These are phyloP conservation scores for Nigrospora sphaerica DNA, from an alignment of 2,329 filamentous ascomycete genomes.

Conservation along the genomic window DNA sequence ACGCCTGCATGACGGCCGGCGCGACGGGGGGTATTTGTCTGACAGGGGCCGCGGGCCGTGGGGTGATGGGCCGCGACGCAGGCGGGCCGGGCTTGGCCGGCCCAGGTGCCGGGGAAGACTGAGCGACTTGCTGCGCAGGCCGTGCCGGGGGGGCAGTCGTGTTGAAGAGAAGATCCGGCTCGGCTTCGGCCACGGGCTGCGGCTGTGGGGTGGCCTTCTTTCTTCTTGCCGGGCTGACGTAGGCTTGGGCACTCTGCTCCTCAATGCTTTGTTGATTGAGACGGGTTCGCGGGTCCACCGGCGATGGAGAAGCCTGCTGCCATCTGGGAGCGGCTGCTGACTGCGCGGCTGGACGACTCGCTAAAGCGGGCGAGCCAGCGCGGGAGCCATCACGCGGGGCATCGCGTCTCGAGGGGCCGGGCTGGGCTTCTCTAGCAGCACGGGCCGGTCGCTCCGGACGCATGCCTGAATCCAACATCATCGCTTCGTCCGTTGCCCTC, in stretches of 20 bases:
- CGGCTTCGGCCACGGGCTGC: constrained; percentile 33
- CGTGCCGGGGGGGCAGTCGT: constrained; percentile 24
- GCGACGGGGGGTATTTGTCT: constrained; percentile 60
- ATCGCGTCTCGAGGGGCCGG: constrained; percentile 6
- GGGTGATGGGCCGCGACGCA: constrained; percentile 34
- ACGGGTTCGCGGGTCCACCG: constrained; percentile 46
- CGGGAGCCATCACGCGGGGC: constrained; percentile 42
- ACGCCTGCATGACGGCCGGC: constrained; percentile 62
- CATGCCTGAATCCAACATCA: constrained; percentile 67
- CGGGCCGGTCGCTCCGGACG: constrained; percentile 41
- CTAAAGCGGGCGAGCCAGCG: constrained; percentile 16
- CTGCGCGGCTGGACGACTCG: constrained; percentile 27
- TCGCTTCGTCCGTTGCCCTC: constrained; percentile 62
- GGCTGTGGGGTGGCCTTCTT: constrained; percentile 56
- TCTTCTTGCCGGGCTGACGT: constrained; percentile 78
- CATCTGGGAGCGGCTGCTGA: constrained; percentile 47
- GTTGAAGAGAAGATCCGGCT: constrained; percentile 60
- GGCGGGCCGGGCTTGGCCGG: constrained; percentile 28
- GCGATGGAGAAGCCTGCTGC: constrained; percentile 44
- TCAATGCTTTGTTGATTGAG: constrained; percentile 69
- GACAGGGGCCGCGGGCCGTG: constrained; percentile 37
- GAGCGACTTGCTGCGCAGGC: constrained; percentile 14
- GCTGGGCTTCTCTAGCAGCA: constrained; percentile 13
- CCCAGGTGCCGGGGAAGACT: constrained; percentile 23
- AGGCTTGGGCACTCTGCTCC: constrained; percentile 74